Evolutionary conservation across 768 basidiomycete species (phyloP).

Genomic region (Mycena vitilis): DNA sequence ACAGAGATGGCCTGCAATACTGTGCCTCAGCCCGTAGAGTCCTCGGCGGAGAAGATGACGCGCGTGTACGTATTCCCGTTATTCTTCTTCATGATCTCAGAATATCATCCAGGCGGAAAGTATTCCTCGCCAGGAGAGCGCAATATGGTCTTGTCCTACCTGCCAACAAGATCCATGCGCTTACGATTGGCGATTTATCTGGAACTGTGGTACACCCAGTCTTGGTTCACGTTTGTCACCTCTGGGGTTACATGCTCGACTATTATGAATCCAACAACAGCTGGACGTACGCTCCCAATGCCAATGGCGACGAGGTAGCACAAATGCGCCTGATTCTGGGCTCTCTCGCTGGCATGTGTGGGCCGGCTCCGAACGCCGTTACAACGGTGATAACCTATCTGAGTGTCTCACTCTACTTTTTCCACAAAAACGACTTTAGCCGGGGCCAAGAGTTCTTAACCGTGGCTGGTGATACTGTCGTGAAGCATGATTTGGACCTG

Average conservation of each 20-base stretch:
- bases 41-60: conserved; percentile 20
- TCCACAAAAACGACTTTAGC: conserved; percentile 25
- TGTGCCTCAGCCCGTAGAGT: conserved; percentile 1
- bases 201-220: conserved; percentile 32
- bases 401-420: conserved; percentile 33
- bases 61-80: conserved; percentile 21
- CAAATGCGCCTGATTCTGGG: conserved; percentile 35
- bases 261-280: conserved; percentile 21
- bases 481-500: conserved; percentile 33
- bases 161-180: conserved; percentile 19
- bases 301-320: conserved; percentile 27
- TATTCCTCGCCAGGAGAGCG: conserved; percentile 21
- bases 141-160: conserved; percentile 30
- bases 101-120: conserved; percentile 23
- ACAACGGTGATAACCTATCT: conserved; percentile 20
- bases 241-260: conserved; percentile 35
- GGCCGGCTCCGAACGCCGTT: conserved; percentile 24
- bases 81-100: neutral
- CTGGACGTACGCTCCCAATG: conserved; percentile 25
- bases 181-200: conserved; percentile 25
- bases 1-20: neutral
- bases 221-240: conserved; percentile 31
- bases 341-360: conserved; percentile 24
- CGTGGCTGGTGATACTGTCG: conserved; percentile 16
- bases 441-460: conserved; percentile 30